Base-by-base conservation (phyloP, 805 yeast genomes). In the Myxozyma geophila region DNA sequence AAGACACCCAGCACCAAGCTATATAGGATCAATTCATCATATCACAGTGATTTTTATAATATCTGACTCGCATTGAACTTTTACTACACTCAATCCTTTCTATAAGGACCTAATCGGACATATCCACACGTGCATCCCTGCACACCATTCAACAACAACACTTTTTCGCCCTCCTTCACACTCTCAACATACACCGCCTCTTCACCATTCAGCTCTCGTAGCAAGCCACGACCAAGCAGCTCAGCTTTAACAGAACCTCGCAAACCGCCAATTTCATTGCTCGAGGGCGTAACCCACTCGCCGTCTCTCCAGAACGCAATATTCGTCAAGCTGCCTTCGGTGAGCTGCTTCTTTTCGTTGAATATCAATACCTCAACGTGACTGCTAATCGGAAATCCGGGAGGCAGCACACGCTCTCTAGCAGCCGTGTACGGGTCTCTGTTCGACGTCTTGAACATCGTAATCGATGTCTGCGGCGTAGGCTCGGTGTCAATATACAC, bases 261-360 rank as follows among this genome's bases (percentile, higher is more conserved):
- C 53, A 93, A 79, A 73, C 97, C 90, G 0, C 98, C 98, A 12
- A 71, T 65, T 13, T 85, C 77, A 0, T 85, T 78, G 37, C 92
- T 77, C n/a, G 80, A 77, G 0, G 99, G 98, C 0, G 98, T 93
- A 2, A 86, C 76, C 93, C 96, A 95, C 35, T 74, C 73, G 50
- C 81, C 83, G 4, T 74, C 74, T 56, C 85, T 74, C 70, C 73
- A 76, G 47, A 92, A 76, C 0, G 97, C 98, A 10, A 92, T 81
- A 70, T 88, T 90, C 13, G 95, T 86, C 17, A 91, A 86, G 1
- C 95, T 85, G 0, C 96, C 96, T 75, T 93, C 99, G 76, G 87
- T 83, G 15, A 91, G 72, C 62, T 84, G 83, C 7, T 80, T 80
- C 0, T 84, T 81, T 6, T 82, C 75, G 72, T 90, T 90, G 70